Evolutionary conservation across 176 grass and related monocot species (phyloP).

Genomic region (Metroxylon sagu): DNA sequence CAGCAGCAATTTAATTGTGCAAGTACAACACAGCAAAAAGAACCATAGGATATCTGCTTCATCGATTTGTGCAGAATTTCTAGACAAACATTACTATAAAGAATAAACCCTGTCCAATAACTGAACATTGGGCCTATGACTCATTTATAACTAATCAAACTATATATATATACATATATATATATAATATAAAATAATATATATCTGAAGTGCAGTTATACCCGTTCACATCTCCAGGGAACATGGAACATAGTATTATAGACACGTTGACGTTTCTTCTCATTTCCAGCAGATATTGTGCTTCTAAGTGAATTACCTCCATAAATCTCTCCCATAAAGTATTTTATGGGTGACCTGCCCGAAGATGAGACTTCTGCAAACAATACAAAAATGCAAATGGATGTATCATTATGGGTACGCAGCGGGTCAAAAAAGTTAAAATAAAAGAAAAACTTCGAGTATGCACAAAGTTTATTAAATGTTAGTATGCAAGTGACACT

Average conservation of each 20-base stretch:
- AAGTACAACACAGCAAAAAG: too few species aligned
- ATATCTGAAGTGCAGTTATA: constrained; percentile 32
- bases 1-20: too few species aligned
- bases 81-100: too few species aligned
- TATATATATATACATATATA: too few species aligned
- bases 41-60: too few species aligned
- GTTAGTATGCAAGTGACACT: background rate
- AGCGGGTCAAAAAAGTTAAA: background rate
- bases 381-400: constrained; percentile 14
- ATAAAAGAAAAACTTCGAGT: background rate
- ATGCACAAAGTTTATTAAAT: background rate
- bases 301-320: constrained; percentile 85
- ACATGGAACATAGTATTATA: constrained; percentile 99
- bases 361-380: constrained; percentile 39
- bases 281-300: constrained; percentile 92
- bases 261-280: constrained; percentile 88
- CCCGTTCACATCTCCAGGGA: constrained; percentile 98
- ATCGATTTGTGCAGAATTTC: too few species aligned
- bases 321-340: constrained; percentile 88
- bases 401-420: background rate
- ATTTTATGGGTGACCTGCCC: constrained; percentile 72
- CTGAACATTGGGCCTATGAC: too few species aligned
- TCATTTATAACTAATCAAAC: too few species aligned
- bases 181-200: background rate
- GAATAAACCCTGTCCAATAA: too few species aligned